Conservation (phyloP, 75 land plant species). For the Gnetum montanum region DNA sequence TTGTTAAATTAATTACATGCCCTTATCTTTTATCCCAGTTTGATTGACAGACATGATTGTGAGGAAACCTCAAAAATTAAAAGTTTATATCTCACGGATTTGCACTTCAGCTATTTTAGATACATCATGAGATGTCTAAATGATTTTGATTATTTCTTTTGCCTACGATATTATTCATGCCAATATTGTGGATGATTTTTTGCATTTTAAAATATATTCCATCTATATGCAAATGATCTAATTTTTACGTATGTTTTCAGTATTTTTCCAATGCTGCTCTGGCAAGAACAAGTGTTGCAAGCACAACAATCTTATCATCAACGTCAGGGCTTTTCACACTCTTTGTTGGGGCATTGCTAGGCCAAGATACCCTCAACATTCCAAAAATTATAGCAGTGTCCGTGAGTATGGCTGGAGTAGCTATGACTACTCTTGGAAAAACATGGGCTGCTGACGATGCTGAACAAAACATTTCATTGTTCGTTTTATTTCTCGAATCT, state of each 20-base stretch:
- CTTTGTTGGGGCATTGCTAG: slow-evolving; percentile 28
- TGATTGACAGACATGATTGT: no score
- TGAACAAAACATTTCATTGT: slow-evolving; percentile 11
- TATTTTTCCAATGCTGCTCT: slow-evolving; percentile 43
- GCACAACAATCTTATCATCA: slow-evolving; percentile 46
- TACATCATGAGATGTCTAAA: no score
- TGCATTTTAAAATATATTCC: background rate
- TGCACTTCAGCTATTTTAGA: no score
- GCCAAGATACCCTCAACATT: slow-evolving; percentile 34
- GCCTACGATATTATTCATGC: no score
- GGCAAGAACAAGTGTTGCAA: slow-evolving; percentile 47
- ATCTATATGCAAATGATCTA: background rate
- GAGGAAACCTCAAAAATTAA: no score
- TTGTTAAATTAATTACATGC: no score
- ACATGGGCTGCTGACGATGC: slow-evolving; percentile 42
- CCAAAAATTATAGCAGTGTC: slow-evolving; percentile 33
- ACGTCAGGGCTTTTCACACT: slow-evolving; percentile 46
- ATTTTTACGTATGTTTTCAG: slow-evolving; percentile 11
- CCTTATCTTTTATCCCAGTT: no score
- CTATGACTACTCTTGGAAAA: slow-evolving; percentile 50
- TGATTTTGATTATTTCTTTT: no score
- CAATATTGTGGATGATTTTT: no score
- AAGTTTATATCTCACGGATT: no score
- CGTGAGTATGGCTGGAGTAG: slow-evolving; percentile 41
- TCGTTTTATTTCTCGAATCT: slow-evolving; percentile 5